A percentile compares a stretch with the other conserved stretches of the same genome.
Evolutionary conservation across 2,329 filamentous ascomycete species (phyloP).

Genomic region (Claviceps spartinae): DNA sequence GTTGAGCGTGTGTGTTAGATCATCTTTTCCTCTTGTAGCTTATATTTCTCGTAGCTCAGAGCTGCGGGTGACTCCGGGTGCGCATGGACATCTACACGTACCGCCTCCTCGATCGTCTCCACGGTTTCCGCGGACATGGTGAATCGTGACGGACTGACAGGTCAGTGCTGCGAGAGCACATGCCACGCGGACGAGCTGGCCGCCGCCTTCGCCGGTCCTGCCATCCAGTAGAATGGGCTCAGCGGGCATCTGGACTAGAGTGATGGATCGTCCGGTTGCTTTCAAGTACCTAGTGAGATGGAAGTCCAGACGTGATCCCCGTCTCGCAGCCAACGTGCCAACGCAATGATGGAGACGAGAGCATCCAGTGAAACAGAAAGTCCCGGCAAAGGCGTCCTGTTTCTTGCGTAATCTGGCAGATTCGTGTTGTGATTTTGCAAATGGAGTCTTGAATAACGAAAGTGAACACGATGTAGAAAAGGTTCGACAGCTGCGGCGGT

Average conservation of each 20-base stretch:
- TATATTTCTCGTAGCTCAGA: neutral
- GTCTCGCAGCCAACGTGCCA: neutral
- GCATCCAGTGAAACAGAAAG: no score
- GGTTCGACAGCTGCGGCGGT: no score
- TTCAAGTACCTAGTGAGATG: neutral
- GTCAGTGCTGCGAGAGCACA: slow-evolving; percentile 42
- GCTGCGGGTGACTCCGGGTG: neutral
- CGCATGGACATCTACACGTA: slow-evolving; percentile 7
- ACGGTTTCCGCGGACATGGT: slow-evolving; percentile 42
- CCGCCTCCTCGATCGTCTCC: slow-evolving; percentile 14
- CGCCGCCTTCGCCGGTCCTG: slow-evolving; percentile 45
- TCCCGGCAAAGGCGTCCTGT: no score
- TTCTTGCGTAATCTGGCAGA: no score
- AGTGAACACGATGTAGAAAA: no score
- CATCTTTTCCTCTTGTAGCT: no score
- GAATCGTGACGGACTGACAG: slow-evolving; percentile 37
- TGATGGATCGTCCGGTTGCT: neutral
- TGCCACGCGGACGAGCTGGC: slow-evolving; percentile 45
- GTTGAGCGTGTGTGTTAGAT: neutral
- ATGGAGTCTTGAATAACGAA: no score
- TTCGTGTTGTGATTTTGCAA: no score
- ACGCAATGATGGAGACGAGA: neutral
- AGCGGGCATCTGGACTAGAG: neutral
- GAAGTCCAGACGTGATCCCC: neutral
- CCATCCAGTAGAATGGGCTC: slow-evolving; percentile 37